These are phyloP conservation scores for Aspergillus biplanus DNA, from an alignment of 495 filamentous ascomycete species.

Conservation along the genomic window DNA sequence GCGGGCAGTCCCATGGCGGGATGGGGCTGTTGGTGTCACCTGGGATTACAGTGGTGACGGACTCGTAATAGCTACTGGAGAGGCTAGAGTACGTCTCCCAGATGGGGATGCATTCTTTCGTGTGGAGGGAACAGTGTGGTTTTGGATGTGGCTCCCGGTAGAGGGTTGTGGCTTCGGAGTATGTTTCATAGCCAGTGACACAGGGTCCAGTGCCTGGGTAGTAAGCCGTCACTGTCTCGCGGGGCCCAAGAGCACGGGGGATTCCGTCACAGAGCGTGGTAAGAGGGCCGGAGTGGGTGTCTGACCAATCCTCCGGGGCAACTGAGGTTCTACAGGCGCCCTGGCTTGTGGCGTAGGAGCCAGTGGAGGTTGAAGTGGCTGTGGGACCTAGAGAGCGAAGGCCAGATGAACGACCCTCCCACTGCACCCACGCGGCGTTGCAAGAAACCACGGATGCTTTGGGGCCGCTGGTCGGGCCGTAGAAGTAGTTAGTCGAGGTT, in stretches of 20 bases:
- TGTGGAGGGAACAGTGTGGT: constrained; percentile 22
- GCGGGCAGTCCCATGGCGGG: constrained; percentile 21
- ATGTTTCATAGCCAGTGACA: constrained; percentile 10
- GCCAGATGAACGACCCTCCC: constrained; percentile 15
- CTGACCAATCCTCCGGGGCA: constrained; percentile 7
- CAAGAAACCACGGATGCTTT: constrained; percentile 28
- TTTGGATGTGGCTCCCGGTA: constrained; percentile 22
- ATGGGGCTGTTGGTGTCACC: constrained; percentile 33
- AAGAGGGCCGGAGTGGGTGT: constrained; percentile 29
- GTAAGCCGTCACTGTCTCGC: constrained; percentile 23
- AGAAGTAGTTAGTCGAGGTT: constrained; percentile 33
- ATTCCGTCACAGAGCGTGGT: constrained; percentile 31
- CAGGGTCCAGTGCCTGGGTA: constrained; percentile 30
- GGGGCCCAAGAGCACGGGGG: constrained; percentile 29
- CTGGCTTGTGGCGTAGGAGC: constrained; percentile 22
- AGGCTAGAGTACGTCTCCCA: constrained; percentile 28
- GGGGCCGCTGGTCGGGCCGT: constrained; percentile 32
- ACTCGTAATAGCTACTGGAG: constrained; percentile 16
- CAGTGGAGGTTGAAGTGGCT: constrained; percentile 17
- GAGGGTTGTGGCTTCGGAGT: constrained; percentile 11
- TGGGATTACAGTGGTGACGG: constrained; percentile 12
- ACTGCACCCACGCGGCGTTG: constrained; percentile 31
- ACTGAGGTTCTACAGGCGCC: constrained; percentile 26
- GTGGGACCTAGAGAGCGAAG: constrained; percentile 28
- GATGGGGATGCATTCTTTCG: constrained; percentile 29